phyloP scores from a whole-genome alignment of 495 filamentous ascomycete genomes.

The Tuber indicum region DNA sequence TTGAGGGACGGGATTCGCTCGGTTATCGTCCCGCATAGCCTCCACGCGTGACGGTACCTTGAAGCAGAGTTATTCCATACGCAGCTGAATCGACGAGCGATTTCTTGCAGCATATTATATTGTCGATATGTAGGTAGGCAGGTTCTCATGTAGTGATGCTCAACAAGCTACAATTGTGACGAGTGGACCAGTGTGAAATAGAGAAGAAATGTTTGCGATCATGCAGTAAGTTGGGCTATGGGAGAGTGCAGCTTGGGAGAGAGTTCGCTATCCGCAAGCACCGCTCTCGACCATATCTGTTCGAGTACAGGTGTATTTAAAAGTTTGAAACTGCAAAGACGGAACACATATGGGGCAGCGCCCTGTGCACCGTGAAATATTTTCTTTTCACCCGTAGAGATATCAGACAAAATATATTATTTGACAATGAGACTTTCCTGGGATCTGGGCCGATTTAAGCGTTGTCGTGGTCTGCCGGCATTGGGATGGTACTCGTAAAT shows the following conservation, averaged over 20 bases:
- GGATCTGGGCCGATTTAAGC: neutral
- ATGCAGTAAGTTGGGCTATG: neutral
- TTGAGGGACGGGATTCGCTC: neutral
- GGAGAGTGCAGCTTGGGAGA: neutral
- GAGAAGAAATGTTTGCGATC: neutral
- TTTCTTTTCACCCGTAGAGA: neutral
- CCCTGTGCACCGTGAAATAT: neutral
- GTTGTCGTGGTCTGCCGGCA: neutral
- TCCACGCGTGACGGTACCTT: neutral
- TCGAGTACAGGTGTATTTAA: neutral
- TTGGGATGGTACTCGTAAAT: neutral
- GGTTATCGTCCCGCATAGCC: neutral
- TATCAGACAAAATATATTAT: neutral
- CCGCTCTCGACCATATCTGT: neutral
- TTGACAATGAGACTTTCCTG: neutral
- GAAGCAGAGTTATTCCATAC: neutral
- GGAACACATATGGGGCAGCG: neutral
- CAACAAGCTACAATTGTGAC: neutral
- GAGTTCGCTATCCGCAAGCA: neutral
- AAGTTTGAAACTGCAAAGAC: neutral
- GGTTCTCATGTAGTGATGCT: neutral
- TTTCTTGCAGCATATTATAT: neutral
- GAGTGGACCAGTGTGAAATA: neutral
- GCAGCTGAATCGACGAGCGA: constrained; percentile 3
- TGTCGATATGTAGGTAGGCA: neutral